Conservation (phyloP, 2,329 filamentous ascomycete genomes). For the Diaporthe citriasiana region DNA sequence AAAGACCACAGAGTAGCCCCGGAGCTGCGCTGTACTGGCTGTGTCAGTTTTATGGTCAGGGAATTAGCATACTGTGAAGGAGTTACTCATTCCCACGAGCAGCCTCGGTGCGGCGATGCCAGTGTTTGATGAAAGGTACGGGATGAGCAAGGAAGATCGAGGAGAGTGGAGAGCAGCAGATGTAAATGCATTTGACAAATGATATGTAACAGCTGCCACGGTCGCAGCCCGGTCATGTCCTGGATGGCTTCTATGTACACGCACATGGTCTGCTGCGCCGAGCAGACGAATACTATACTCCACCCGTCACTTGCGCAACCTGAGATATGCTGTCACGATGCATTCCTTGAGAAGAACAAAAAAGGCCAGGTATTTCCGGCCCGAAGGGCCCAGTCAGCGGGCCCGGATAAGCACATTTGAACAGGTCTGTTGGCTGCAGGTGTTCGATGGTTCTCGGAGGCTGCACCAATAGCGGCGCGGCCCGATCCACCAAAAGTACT, state of each 20-base stretch:
- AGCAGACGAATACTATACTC: neutral
- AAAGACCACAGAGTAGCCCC: neutral
- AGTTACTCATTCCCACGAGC: conserved; percentile 28
- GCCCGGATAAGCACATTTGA: neutral
- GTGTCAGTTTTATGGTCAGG: neutral
- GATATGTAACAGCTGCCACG: neutral
- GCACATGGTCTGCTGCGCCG: neutral
- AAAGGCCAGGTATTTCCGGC: neutral
- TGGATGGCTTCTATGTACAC: neutral
- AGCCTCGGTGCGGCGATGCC: neutral
- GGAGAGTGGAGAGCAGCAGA: no score
- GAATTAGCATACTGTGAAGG: neutral
- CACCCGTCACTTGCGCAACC: neutral
- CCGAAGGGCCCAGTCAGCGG: neutral
- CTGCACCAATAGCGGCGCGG: neutral
- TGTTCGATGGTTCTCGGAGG: neutral
- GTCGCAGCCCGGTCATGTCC: neutral
- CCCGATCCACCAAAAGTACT: neutral
- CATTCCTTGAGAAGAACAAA: neutral
- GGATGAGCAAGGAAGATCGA: neutral
- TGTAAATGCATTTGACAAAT: neutral
- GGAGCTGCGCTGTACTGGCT: neutral
- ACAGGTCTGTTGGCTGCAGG: neutral
- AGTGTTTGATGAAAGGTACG: neutral
- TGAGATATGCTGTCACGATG: neutral